A percentile compares a stretch with the other conserved stretches of the same genome.
phyloP scores from a whole-genome alignment of 1,139 yeast species.

The Protomyces macrosporus region DNA sequence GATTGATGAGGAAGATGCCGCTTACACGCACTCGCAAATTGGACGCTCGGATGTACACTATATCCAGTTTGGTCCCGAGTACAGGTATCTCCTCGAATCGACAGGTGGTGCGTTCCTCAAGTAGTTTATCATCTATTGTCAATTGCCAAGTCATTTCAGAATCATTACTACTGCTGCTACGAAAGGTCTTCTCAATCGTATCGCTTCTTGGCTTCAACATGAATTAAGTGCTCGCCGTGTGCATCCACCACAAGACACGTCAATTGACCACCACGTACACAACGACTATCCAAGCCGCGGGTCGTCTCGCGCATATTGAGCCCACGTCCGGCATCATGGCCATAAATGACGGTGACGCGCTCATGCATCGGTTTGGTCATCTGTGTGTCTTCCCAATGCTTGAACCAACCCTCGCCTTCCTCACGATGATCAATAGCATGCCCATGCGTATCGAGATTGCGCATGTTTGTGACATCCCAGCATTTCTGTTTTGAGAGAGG shows the following conservation, averaged over 20 bases:
- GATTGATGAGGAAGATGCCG: conserved; percentile 63
- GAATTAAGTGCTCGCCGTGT: conserved; percentile 26
- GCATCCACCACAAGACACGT: conserved; percentile 52
- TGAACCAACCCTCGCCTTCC: conserved; percentile 20
- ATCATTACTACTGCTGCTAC: no score
- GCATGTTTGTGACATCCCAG: conserved; percentile 24
- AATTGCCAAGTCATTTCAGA: no score
- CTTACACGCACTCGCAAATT: conserved; percentile 56
- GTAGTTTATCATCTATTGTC: neutral
- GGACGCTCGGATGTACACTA: conserved; percentile 66
- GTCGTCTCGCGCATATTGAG: conserved; percentile 60
- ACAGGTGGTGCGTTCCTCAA: conserved; percentile 21
- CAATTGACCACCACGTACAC: conserved; percentile 68
- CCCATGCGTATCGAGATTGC: conserved; percentile 7
- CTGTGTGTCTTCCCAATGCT: conserved; percentile 51
- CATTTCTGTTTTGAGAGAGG: conserved; percentile 7
- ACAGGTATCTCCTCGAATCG: conserved; percentile 35
- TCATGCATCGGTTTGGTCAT: conserved; percentile 38
- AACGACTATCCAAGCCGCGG: conserved; percentile 76
- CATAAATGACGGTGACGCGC: conserved; percentile 60
- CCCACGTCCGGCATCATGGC: conserved; percentile 83
- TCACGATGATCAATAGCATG: conserved; percentile 11
- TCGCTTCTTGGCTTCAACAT: conserved; percentile 16
- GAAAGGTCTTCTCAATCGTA: neutral
- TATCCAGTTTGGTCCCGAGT: conserved; percentile 69